Evolutionary conservation across 805 yeast genomes (phyloP).

Genomic region (Wickerhamomyces bisporus): DNA sequence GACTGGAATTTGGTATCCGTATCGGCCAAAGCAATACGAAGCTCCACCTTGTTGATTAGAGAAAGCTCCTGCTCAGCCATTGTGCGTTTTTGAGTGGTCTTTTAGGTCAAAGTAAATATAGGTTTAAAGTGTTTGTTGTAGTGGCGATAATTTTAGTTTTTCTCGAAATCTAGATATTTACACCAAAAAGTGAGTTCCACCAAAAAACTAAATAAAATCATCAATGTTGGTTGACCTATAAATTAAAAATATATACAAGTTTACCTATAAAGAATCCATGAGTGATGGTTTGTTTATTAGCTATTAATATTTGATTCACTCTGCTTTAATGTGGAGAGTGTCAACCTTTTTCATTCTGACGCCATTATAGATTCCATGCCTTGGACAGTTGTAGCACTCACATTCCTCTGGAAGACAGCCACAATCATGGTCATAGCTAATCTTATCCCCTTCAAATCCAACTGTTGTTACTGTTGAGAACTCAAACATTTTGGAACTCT

Average conservation of each 20-base stretch:
- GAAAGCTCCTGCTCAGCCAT: constrained; percentile 44
- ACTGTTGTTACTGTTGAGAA: no score
- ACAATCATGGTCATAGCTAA: constrained; percentile 15
- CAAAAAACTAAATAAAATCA: no score
- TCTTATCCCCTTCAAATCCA: background rate
- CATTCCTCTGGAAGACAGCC: constrained; percentile 19
- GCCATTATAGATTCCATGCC: constrained; percentile 20
- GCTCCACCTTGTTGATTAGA: constrained; percentile 72
- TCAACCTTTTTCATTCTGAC: constrained; percentile 1
- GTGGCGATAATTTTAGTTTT: background rate
- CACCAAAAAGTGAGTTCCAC: no score
- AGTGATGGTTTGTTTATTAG: no score
- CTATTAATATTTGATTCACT: no score
- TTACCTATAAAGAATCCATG: no score
- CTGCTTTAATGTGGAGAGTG: no score
- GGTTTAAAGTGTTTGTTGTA: no score
- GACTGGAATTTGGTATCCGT: constrained; percentile 59
- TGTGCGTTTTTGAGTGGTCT: background rate
- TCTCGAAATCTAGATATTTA: no score
- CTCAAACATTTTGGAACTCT: background rate
- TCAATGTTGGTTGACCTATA: no score
- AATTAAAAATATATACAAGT: no score
- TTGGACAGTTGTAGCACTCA: constrained; percentile 17
- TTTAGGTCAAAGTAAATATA: no score
- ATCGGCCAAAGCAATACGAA: constrained; percentile 72